Evolutionary conservation across 2,329 filamentous ascomycete genomes (phyloP), one percentile per base, ranked within the genome.

Genomic region (Calonectria hawksworthii): DNA sequence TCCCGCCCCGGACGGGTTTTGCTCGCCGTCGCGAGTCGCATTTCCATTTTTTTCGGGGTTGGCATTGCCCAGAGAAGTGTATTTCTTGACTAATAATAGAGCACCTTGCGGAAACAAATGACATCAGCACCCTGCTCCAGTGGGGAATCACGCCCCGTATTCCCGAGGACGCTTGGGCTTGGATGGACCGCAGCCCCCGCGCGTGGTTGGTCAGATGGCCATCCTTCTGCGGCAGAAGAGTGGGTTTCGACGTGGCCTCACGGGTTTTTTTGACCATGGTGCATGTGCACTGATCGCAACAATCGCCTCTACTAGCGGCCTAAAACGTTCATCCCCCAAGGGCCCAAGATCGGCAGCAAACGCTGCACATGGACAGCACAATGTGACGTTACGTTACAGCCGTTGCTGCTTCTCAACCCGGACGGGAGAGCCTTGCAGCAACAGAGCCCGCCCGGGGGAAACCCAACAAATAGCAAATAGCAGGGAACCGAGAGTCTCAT

Each of bases 331-430:
- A 21, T 41, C 36, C 56, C 34, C 23, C 28, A 63, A 63, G 9
- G n/a, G 23, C 23, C n/a, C 26, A 63, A 41, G 56, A 63, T 63
- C 56, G 10, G 56, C 56, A 26, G 18, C 23, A 13, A 21, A 34
- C 23, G 3, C 34, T n/a, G 3, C 34, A 47, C 23, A 18, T 21
- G 2, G 23, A 41, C 28, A 21, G 2, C 14, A 41, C 28, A 21
- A 63, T 63, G 56, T 28, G 34, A 63, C 56, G 56, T 63, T 63
- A 63, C 56, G 56, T 63, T 63, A 38, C 56, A 63, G 36, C 23
- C 36, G n/a, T 63, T 63, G 26, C 4, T 63, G 26, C 4, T 36
- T 11, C 16, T 28, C 11, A 9, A 5, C 21, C 21, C 44, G 11
- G 4, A 32, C 8, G 30, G 30, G 4, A 8, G 44, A 47, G n/a